Evolutionary conservation across 257 asterid species (phyloP).

Genomic region (Osmanthus fragrans): DNA sequence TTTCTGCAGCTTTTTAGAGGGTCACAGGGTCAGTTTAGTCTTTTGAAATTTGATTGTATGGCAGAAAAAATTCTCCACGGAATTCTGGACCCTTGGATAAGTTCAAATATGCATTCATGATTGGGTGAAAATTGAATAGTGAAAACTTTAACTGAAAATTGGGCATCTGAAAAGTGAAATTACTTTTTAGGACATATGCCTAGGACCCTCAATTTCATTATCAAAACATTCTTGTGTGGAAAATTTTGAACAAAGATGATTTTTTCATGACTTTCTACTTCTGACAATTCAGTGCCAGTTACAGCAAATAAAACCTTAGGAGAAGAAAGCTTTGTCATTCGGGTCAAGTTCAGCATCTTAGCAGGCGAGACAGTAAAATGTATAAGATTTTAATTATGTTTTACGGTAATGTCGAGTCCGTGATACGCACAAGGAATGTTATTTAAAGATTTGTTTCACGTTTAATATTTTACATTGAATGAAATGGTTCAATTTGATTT

Average conservation of each 20-base stretch:
- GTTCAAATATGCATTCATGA: constrained; percentile 38
- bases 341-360: background rate
- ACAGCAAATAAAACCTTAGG: background rate
- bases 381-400: background rate
- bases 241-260: background rate
- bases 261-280: background rate
- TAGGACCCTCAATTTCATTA: background rate
- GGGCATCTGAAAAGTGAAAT: background rate
- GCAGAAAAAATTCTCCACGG: constrained; percentile 34
- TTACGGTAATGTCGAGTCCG: background rate
- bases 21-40: constrained; percentile 40
- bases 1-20: constrained; percentile 48
- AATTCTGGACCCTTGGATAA: constrained; percentile 37
- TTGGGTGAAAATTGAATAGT: constrained; percentile 19
- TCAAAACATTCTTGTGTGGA: background rate
- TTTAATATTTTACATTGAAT: background rate
- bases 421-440: background rate
- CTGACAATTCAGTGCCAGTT: background rate
- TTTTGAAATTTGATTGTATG: constrained; percentile 24
- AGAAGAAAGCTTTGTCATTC: background rate
- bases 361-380: background rate
- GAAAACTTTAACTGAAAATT: constrained; percentile 1
- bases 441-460: background rate
- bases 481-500: no score
- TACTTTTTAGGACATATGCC: background rate